These are phyloP conservation scores for Colletotrichum kahawae DNA, from an alignment of 2,329 filamentous ascomycete species.

Conservation along the genomic window DNA sequence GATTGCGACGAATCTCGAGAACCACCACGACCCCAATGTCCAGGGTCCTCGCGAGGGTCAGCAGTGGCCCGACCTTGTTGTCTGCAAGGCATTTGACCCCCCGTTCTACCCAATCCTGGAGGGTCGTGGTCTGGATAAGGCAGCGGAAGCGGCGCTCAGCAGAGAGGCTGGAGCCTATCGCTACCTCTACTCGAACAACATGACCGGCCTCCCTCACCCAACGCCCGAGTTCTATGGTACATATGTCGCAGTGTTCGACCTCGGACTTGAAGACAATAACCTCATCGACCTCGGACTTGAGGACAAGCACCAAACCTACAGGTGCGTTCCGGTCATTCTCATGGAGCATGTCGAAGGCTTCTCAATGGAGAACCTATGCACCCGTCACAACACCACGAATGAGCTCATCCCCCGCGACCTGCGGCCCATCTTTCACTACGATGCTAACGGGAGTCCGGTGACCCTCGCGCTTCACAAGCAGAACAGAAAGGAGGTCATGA, in stretches of 20 bases:
- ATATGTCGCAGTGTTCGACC: not conserved
- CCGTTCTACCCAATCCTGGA: not conserved
- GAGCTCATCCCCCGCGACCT: not conserved
- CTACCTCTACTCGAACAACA: not conserved
- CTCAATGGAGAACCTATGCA: not conserved
- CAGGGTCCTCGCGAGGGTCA: not conserved
- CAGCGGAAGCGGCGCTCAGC: not conserved
- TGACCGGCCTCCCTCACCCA: not conserved
- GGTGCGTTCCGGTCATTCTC: not conserved
- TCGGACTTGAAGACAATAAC: not conserved
- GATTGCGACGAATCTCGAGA: not conserved
- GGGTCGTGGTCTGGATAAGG: not conserved
- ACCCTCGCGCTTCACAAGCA: not conserved
- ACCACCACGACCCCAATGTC: not conserved
- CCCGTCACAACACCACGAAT: not conserved
- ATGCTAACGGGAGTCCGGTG: not conserved
- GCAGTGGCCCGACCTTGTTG: not conserved
- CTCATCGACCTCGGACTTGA: not conserved
- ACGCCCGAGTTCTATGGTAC: not conserved
- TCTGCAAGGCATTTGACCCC: not conserved
- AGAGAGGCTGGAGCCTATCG: not conserved
- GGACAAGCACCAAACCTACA: not conserved
- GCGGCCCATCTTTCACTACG: not conserved
- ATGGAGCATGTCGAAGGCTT: not conserved
- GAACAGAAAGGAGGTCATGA: not conserved